A percentile compares a stretch with the other conserved stretches of the same genome.
Evolutionary conservation across 805 yeast species (phyloP).

Genomic region (Cyberlindnera euphorbiiphila): DNA sequence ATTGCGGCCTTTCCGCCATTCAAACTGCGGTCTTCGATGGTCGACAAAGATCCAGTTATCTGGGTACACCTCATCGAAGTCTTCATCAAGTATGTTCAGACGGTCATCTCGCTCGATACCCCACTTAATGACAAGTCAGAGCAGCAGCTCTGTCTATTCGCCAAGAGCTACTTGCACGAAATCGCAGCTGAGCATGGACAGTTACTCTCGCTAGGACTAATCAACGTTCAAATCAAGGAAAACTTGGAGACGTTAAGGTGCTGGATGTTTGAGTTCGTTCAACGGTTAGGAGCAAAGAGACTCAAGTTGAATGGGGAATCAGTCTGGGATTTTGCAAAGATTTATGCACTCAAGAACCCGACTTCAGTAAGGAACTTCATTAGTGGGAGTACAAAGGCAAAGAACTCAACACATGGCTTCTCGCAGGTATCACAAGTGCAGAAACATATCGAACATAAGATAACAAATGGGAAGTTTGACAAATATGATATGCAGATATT

Average conservation of each 20-base stretch:
- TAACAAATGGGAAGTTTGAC: conserved; percentile 31
- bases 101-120: conserved; percentile 31
- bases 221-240: conserved; percentile 60
- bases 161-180: conserved; percentile 56
- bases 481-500: conserved; percentile 18
- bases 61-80: conserved; percentile 72
- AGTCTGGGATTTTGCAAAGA: conserved; percentile 59
- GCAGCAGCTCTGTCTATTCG: conserved; percentile 54
- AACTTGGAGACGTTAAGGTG: conserved; percentile 46
- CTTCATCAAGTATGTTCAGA: conserved; percentile 50
- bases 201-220: conserved; percentile 65
- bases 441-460: conserved; percentile 43
- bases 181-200: conserved; percentile 57
- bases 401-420: conserved; percentile 27
- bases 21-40: conserved; percentile 66
- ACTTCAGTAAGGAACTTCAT: conserved; percentile 47
- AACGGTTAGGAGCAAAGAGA: conserved; percentile 49
- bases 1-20: conserved; percentile 74
- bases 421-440: conserved; percentile 43
- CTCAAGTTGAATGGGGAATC: conserved; percentile 56
- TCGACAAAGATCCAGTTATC: conserved; percentile 79
- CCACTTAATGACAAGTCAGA: conserved; percentile 49
- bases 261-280: conserved; percentile 44
- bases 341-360: conserved; percentile 45
- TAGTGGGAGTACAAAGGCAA: conserved; percentile 42